phyloP scores from a whole-genome alignment of 78 protist genomes.

The Polysphondylium violaceum region DNA sequence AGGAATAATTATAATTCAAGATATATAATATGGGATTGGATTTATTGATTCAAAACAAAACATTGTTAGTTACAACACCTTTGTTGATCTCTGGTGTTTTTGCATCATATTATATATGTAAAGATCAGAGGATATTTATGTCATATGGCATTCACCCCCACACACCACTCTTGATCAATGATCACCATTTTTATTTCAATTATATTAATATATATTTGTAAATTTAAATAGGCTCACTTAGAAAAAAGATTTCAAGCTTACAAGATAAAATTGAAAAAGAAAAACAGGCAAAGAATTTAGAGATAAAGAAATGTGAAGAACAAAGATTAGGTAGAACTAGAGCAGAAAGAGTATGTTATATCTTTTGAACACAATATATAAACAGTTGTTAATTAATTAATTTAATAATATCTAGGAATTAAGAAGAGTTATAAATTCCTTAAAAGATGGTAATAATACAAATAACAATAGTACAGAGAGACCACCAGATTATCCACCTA shows the following conservation, averaged over 20 bases:
- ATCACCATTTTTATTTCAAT: neutral
- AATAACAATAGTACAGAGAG: constrained; percentile 40
- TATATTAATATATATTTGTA: neutral
- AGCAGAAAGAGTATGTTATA: constrained; percentile 60
- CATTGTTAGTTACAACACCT: constrained; percentile 13
- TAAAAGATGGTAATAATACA: constrained; percentile 61
- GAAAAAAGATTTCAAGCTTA: constrained; percentile 2
- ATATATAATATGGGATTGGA: constrained; percentile 3
- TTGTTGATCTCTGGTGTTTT: constrained; percentile 9
- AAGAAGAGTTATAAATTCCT: constrained; percentile 34
- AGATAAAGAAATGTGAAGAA: constrained; percentile 71
- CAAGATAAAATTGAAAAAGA: constrained; percentile 48
- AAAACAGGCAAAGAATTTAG: constrained; percentile 40
- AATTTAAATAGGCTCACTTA: neutral
- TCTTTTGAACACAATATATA: too few relatives aligned
- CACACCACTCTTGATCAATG: too few relatives aligned
- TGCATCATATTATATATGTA: constrained; percentile 16
- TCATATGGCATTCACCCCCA: neutral
- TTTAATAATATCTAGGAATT: constrained; percentile 5
- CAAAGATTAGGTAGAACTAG: constrained; percentile 77
- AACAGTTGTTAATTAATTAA: too few relatives aligned
- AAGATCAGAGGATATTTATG: too few relatives aligned
- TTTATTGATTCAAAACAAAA: neutral
- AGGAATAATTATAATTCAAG: neutral
- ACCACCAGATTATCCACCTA: constrained; percentile 83